Conservation (phyloP, 345 rosid genomes). For the Salix suchowensis region DNA sequence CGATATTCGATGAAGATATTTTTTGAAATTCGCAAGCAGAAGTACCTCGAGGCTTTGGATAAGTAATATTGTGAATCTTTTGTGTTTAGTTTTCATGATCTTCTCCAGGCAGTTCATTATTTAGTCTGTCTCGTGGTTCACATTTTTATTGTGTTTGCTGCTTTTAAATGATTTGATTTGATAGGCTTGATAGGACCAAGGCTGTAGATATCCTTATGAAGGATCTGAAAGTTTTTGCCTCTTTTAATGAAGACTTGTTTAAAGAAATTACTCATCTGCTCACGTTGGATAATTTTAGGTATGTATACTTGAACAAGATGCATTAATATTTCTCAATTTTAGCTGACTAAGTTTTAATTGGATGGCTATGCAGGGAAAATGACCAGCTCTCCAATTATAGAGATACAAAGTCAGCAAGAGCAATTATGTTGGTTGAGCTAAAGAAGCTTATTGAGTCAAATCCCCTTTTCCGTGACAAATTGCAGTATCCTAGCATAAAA, state of each 20-base stretch:
- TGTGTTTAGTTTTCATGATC: not conserved
- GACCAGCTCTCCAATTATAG: slow-evolving; percentile 21
- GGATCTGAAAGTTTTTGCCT: slow-evolving; percentile 38
- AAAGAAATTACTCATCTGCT: slow-evolving; percentile 39
- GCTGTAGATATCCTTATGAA: slow-evolving; percentile 37
- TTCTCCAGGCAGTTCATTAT: not conserved
- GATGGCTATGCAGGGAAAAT: slow-evolving; percentile 15
- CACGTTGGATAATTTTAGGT: slow-evolving; percentile 41
- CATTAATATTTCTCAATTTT: not conserved
- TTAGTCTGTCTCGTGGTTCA: not conserved
- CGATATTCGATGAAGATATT: slow-evolving; percentile 37
- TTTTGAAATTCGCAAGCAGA: slow-evolving; percentile 45
- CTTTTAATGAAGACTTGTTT: slow-evolving; percentile 33
- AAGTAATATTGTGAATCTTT: slow-evolving; percentile 22
- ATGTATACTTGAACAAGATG: not conserved
- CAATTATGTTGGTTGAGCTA: slow-evolving; percentile 21
- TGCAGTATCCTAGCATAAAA: slow-evolving; percentile 24
- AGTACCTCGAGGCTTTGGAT: slow-evolving; percentile 43
- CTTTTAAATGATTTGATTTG: slow-evolving; percentile 1
- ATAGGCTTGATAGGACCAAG: slow-evolving; percentile 29
- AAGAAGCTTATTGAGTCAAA: slow-evolving; percentile 19
- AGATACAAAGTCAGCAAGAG: slow-evolving; percentile 21
- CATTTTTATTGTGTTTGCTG: not conserved
- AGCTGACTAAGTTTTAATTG: not conserved
- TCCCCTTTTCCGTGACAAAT: slow-evolving; percentile 19